Evolutionary conservation across 1,284 basidiomycete species (phyloP).

Genomic region (Microbotryum silenes-acaulis): DNA sequence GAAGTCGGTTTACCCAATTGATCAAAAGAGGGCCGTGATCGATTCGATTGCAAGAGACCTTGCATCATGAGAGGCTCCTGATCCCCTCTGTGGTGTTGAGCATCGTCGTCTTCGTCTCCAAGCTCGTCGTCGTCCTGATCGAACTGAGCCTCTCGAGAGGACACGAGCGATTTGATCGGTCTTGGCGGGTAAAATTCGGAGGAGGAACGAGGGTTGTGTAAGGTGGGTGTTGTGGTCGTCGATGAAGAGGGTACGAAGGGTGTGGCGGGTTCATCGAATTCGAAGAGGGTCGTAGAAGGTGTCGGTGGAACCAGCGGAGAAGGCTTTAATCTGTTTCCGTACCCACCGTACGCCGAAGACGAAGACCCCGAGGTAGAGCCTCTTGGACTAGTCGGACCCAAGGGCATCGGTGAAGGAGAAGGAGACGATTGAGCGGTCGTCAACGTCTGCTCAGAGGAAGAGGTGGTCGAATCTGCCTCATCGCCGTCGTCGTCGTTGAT

Average conservation of each 20-base stretch:
- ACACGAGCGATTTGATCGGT: conserved; percentile 29
- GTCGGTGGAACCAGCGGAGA: no score
- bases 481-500: no score
- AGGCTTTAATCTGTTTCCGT: no score
- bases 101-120: conserved; percentile 31
- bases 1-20: background rate
- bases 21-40: conserved; percentile 21
- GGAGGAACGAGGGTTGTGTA: background rate
- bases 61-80: conserved; percentile 20
- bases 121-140: conserved; percentile 37
- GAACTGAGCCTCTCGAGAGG: conserved; percentile 40
- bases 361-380: no score
- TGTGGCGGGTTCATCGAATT: background rate
- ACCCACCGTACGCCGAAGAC: no score
- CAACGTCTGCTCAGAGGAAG: no score
- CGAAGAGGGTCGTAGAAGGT: background rate
- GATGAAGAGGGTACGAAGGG: background rate
- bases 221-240: background rate
- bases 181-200: conserved; percentile 18
- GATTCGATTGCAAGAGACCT: conserved; percentile 24
- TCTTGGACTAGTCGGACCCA: no score
- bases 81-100: conserved; percentile 7
- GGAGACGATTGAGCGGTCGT: no score
- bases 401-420: no score
- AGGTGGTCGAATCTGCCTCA: no score